A percentile compares a stretch with the other conserved stretches of the same genome.
phyloP scores from a whole-genome alignment of 148 eudicot species.

The Rhododendron kiyosumense region DNA sequence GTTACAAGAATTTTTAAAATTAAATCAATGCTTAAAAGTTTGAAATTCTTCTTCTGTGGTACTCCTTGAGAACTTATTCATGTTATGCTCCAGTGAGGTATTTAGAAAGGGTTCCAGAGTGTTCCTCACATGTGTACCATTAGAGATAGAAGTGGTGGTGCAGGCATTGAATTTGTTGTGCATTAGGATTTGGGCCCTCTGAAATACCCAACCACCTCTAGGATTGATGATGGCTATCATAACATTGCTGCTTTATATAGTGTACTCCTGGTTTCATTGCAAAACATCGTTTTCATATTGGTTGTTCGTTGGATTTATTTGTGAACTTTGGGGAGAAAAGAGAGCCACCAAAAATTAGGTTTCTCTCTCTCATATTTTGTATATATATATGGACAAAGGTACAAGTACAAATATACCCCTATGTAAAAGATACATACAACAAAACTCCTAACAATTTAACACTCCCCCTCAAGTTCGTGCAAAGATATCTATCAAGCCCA shows the following conservation, averaged over 20 bases:
- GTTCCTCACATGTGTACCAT: neutral
- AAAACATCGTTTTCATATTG: neutral
- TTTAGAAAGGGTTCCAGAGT: neutral
- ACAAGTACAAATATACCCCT: too few relatives aligned
- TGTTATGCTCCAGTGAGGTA: neutral
- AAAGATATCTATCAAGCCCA: too few relatives aligned
- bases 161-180: neutral
- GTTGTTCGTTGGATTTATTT: neutral
- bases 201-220: neutral
- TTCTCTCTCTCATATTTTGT: too few relatives aligned
- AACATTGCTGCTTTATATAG: neutral
- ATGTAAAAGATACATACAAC: too few relatives aligned
- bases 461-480: too few relatives aligned
- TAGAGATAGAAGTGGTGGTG: neutral
- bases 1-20: neutral
- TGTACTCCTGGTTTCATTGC: neutral
- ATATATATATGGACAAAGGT: too few relatives aligned
- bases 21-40: neutral
- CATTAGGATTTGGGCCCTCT: neutral
- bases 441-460: too few relatives aligned
- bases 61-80: neutral
- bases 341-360: too few relatives aligned
- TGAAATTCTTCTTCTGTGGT: neutral
- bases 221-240: neutral
- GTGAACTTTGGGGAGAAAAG: too few relatives aligned